Conservation (phyloP, 805 yeast genomes). For the Pichia nanzhaoensis region DNA sequence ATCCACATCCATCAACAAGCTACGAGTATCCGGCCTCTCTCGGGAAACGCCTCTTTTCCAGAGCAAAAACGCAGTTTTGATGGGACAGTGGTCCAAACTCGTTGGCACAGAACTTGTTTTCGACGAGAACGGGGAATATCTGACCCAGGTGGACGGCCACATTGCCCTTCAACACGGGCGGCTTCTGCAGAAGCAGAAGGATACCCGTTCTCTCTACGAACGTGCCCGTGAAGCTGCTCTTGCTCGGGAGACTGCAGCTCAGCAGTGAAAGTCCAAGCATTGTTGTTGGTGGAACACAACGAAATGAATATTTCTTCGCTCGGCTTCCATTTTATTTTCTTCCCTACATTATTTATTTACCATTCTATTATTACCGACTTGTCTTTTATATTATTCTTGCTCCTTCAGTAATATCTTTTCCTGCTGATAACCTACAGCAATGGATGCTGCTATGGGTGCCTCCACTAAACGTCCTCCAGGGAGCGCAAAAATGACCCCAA, state of each 20-base stretch:
- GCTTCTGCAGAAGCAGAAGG: slow-evolving; percentile 19
- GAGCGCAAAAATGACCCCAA: background rate
- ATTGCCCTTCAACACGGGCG: slow-evolving; percentile 28
- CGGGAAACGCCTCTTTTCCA: slow-evolving; percentile 49
- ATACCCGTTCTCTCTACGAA: slow-evolving; percentile 20
- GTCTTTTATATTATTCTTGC: background rate
- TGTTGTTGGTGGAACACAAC: too few species aligned
- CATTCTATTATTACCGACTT: background rate
- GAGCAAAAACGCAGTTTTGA: slow-evolving; percentile 53
- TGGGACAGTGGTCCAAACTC: slow-evolving; percentile 69
- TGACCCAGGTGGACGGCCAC: slow-evolving; percentile 27
- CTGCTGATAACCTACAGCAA: background rate
- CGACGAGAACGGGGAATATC: slow-evolving; percentile 31
- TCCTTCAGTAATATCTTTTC: background rate
- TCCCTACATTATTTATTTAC: background rate
- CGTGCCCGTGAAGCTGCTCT: slow-evolving; percentile 22
- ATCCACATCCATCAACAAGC: slow-evolving; percentile 11
- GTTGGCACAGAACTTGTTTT: slow-evolving; percentile 63
- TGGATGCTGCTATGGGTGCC: slow-evolving; percentile 6
- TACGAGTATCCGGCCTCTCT: slow-evolving; percentile 53
- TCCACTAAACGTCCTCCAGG: background rate
- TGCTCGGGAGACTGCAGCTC: background rate
- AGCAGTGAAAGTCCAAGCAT: background rate
- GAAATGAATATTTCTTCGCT: too few species aligned
- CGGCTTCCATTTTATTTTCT: background rate